A percentile compares a stretch with the other conserved stretches of the same genome.
These are phyloP conservation scores for Rhazya stricta DNA, from an alignment of 257 asterid genomes.

Conservation along the genomic window DNA sequence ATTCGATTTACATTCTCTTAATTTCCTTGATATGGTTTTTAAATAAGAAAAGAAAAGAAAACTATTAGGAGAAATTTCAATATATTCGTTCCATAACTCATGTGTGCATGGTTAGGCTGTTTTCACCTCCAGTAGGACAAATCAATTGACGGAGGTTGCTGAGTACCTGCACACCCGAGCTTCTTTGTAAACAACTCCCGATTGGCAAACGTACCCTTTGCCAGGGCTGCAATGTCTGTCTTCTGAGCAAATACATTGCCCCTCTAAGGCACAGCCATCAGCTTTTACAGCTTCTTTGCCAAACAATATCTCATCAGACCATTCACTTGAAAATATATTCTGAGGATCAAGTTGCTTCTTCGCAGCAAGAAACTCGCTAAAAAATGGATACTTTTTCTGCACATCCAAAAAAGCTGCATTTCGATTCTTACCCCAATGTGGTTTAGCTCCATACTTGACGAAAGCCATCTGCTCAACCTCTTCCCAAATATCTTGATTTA, in stretches of 20 bases:
- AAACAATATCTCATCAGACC: constrained; percentile 47
- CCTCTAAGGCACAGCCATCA: constrained; percentile 83
- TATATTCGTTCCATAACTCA: no score
- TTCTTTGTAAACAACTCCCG: constrained; percentile 53
- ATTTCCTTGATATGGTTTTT: no score
- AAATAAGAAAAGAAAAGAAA: no score
- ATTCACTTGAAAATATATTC: constrained; percentile 47
- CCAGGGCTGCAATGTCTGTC: constrained; percentile 75
- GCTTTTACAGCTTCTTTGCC: constrained; percentile 25
- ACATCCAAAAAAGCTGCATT: constrained; percentile 47
- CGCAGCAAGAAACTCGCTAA: constrained; percentile 40
- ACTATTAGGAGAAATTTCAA: neutral
- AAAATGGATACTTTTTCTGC: constrained; percentile 39
- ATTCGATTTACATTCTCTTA: no score
- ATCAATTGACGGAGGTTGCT: constrained; percentile 6
- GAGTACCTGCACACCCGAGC: constrained; percentile 64
- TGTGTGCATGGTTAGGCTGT: no score
- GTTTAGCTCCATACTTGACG: constrained; percentile 53
- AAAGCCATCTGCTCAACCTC: constrained; percentile 89
- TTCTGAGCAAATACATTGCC: constrained; percentile 59
- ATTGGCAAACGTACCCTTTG: constrained; percentile 51
- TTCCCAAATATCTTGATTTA: constrained; percentile 66
- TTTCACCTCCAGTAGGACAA: no score
- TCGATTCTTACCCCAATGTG: constrained; percentile 90
- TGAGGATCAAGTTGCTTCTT: constrained; percentile 47